Conservation (phyloP, 2,329 filamentous ascomycete species). For the Colletotrichum aenigma region DNA sequence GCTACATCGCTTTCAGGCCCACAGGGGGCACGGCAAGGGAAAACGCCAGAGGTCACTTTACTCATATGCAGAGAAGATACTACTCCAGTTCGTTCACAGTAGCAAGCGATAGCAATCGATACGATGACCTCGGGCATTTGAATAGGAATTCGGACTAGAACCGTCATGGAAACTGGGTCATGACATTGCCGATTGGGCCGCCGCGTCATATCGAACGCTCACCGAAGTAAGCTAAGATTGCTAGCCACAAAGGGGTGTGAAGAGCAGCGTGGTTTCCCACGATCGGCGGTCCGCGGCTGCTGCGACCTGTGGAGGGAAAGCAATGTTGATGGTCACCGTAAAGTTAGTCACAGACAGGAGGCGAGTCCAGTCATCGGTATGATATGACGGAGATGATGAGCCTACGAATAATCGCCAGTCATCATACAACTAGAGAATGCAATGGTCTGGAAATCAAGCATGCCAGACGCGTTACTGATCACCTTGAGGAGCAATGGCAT, state of each 20-base stretch:
- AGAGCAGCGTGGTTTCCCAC: background rate
- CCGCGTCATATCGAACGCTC: background rate
- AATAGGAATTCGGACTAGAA: background rate
- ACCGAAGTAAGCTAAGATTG: background rate
- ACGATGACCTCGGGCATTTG: background rate
- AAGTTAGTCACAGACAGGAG: background rate
- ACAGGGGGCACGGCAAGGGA: background rate
- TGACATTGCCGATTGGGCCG: background rate
- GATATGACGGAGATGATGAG: background rate
- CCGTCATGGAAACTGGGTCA: background rate
- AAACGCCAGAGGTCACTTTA: background rate
- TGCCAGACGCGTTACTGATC: background rate
- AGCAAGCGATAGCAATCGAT: background rate
- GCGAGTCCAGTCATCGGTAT: background rate
- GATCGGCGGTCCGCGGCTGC: background rate
- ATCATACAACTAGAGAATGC: background rate
- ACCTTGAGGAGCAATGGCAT: background rate
- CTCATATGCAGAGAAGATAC: background rate
- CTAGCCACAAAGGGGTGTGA: background rate
- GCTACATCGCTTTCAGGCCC: background rate
- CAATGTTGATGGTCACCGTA: background rate
- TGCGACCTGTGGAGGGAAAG: background rate
- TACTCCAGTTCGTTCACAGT: background rate
- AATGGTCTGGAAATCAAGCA: background rate
- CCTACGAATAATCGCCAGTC: background rate